Base-by-base conservation (phyloP, 305 asterid species). In the Salvia sclarea region DNA sequence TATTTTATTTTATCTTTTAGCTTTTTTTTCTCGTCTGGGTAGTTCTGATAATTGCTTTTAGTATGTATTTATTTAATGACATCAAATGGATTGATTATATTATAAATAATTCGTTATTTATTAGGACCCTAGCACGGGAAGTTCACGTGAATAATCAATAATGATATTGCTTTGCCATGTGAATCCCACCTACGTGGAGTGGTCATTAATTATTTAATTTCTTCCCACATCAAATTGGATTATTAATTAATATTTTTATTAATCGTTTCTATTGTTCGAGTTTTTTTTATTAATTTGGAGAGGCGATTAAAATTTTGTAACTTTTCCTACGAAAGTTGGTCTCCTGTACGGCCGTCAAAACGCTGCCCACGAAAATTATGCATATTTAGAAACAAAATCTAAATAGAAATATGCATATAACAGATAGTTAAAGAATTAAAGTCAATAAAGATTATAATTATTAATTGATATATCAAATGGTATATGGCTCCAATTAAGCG, bases 91-190 rank as follows among this genome's bases (percentile, higher is more conserved):
- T 20, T 49, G 56, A 49, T 49, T 49, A 49, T 25, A 25, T 25
- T 40, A 24, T 30, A 28, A 10, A 28, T n/a, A 38, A 40, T 37
- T 45, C 31, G 63, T 21, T 53, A 66, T 31, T 6, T 14, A 35
- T 14, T 28, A 77, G 49, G 49, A 16, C 8, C 21, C 5, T 49
- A 72, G 78, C 85, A 81, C 74, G 81, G 72, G 83, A 83, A 60
- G 57, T 74, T 74, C 87, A 84, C 82, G 92, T 86, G 88, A 78
- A 78, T 30, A 12, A 55, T 84, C 75, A 74, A 82, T 80, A 69
- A 28, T 37, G 53, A 14, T 41, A 33, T 44, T 57, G 74, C 33
- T 52, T 28, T 61, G 64, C 75, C 88, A 83, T 83, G 81, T 85
- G 84, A 85, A 73, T 28, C 47, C 57, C 16, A 72, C 76, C 75